A percentile compares a stretch with the other conserved stretches of the same genome.
phyloP scores from a whole-genome alignment of 2,329 filamentous ascomycete genomes.

The Penicillium sp. region DNA sequence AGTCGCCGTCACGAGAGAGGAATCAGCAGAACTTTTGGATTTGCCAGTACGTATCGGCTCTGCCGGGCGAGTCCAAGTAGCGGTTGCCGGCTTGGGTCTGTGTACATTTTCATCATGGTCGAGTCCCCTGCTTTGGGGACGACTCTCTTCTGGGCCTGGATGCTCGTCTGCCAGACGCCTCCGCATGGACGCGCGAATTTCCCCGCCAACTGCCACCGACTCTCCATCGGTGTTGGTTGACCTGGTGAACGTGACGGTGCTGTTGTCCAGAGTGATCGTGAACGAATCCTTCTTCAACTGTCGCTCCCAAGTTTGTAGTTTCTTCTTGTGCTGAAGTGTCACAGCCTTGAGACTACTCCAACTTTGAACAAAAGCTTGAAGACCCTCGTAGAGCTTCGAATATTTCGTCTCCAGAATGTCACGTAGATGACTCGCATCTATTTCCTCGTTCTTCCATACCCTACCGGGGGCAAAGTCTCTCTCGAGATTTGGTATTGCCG shows the following conservation, averaged over 20 bases:
- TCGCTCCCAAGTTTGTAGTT: constrained; percentile 25
- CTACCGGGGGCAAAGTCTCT: constrained; percentile 25
- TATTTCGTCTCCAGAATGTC: constrained; percentile 26
- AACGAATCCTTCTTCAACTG: constrained; percentile 28
- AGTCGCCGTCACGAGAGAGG: constrained; percentile 13
- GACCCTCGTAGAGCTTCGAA: constrained; percentile 27
- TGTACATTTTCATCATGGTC: not conserved
- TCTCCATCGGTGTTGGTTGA: constrained; percentile 2
- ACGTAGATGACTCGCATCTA: constrained; percentile 12
- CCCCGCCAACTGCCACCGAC: not conserved
- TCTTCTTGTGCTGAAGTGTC: constrained; percentile 31
- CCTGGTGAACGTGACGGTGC: constrained; percentile 25
- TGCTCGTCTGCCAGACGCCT: too few species aligned
- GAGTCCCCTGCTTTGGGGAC: not conserved
- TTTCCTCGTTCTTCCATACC: constrained; percentile 8
- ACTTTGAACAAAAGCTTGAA: constrained; percentile 22
- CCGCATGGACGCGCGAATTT: not conserved
- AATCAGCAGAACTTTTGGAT: not conserved
- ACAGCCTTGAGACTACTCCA: constrained; percentile 26
- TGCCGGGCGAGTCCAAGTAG: too few species aligned
- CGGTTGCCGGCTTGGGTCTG: too few species aligned
- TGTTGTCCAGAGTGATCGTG: constrained; percentile 23
- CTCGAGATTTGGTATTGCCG: constrained; percentile 16
- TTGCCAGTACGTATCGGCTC: not conserved
- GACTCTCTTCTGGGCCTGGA: not conserved